phyloP scores from a whole-genome alignment of 345 rosid genomes.

The Sisymbrium altissimum region DNA sequence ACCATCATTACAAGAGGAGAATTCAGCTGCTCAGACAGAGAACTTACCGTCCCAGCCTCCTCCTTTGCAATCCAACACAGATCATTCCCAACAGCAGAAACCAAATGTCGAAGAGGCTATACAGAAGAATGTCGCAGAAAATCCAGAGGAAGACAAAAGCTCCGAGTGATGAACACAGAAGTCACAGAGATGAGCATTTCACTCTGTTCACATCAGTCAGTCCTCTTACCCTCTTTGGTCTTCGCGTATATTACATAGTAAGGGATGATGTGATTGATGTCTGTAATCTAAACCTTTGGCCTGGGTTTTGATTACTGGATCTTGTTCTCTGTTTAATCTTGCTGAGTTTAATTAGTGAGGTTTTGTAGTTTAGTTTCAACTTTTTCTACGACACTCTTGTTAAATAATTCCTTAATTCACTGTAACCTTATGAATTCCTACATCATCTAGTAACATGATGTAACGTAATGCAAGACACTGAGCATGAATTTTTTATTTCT shows the following conservation, averaged over 20 bases:
- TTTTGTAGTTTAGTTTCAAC: conserved; percentile 16
- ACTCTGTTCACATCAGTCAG: neutral
- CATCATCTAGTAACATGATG: neutral
- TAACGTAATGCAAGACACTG: neutral
- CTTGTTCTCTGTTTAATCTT: neutral
- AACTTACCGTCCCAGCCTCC: neutral
- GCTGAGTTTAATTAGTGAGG: neutral
- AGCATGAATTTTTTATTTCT: neutral
- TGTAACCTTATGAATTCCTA: neutral
- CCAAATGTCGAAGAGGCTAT: neutral
- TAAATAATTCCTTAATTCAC: neutral
- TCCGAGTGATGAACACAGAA: neutral
- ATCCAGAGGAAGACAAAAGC: conserved; percentile 14
- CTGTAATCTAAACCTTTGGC: neutral
- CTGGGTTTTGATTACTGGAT: neutral
- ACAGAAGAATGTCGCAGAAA: conserved; percentile 4
- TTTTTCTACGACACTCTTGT: neutral
- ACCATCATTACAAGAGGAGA: conserved; percentile 17
- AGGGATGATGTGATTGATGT: neutral
- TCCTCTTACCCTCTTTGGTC: neutral
- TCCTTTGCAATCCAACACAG: neutral
- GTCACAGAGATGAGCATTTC: neutral
- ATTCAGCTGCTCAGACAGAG: conserved; percentile 20
- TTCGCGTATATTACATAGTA: conserved; percentile 10
- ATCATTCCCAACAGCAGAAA: conserved; percentile 6